A percentile compares a stretch with the other conserved stretches of the same genome.
Evolutionary conservation across 352 stramenopile genomes (phyloP).

Genomic region (Phytophthora syringae): DNA sequence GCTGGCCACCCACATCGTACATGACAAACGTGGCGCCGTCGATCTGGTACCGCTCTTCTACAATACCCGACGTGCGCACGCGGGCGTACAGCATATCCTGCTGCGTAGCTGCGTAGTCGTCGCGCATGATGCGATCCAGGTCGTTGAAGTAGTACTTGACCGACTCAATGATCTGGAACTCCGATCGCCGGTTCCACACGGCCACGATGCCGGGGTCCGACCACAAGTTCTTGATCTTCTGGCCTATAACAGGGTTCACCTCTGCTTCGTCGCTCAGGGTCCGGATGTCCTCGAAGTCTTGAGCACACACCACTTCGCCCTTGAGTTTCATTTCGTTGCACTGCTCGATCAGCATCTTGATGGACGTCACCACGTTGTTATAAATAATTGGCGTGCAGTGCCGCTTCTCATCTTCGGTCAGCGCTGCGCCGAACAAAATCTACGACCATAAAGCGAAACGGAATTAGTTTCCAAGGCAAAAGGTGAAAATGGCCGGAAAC

Average conservation of each 20-base stretch:
- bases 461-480: slow-evolving; percentile 8
- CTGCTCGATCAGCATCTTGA: slow-evolving; percentile 93
- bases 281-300: slow-evolving; percentile 86
- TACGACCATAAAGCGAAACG: slow-evolving; percentile 36
- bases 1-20: slow-evolving; percentile 96
- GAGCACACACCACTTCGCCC: slow-evolving; percentile 69
- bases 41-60: slow-evolving; percentile 96
- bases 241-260: slow-evolving; percentile 90
- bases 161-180: slow-evolving; percentile 97
- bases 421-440: slow-evolving; percentile 84
- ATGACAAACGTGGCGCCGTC: slow-evolving; percentile 96
- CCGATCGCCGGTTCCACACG: slow-evolving; percentile 90
- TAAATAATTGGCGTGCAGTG: slow-evolving; percentile 91
- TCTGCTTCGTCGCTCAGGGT: slow-evolving; percentile 85
- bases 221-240: slow-evolving; percentile 96
- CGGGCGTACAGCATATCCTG: slow-evolving; percentile 97
- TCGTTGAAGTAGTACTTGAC: slow-evolving; percentile 98
- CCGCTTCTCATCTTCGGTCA: slow-evolving; percentile 90
- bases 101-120: slow-evolving; percentile 93
- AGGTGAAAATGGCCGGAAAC: slow-evolving; percentile 2
- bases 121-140: slow-evolving; percentile 93
- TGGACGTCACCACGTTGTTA: slow-evolving; percentile 91
- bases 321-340: slow-evolving; percentile 84
- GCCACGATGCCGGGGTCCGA: slow-evolving; percentile 89
- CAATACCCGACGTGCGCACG: slow-evolving; percentile 95